Evolutionary conservation across 768 basidiomycete genomes (phyloP).

Genomic region (Phylloporus sp.): DNA sequence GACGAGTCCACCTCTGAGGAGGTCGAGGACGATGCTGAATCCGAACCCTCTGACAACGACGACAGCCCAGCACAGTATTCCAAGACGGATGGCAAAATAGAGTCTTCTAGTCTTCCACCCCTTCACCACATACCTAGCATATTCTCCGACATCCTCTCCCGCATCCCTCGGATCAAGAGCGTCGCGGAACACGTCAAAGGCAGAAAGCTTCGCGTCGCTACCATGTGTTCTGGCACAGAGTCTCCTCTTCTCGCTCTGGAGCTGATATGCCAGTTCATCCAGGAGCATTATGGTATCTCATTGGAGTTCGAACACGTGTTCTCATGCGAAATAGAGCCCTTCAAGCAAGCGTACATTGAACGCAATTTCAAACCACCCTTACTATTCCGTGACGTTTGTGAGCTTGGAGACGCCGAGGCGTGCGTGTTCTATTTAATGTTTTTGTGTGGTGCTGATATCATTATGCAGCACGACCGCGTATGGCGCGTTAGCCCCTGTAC

Average conservation of each 20-base stretch:
- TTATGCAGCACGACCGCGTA: conserved; percentile 83
- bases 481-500: conserved; percentile 79
- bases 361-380: conserved; percentile 91
- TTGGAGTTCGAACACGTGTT: conserved; percentile 88
- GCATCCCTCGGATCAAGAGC: conserved; percentile 59
- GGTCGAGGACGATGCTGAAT: conserved; percentile 34
- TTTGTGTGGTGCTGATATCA: not conserved
- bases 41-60: conserved; percentile 29
- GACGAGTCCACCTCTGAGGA: conserved; percentile 30
- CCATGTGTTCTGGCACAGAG: conserved; percentile 97
- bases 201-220: conserved; percentile 86
- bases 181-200: conserved; percentile 68
- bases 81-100: conserved; percentile 38
- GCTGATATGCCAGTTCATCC: conserved; percentile 72
- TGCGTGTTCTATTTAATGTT: conserved; percentile 35
- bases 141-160: conserved; percentile 70
- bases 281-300: conserved; percentile 58
- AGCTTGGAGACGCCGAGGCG: conserved; percentile 77
- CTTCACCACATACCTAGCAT: conserved; percentile 69
- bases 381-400: conserved; percentile 91
- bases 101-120: conserved; percentile 70
- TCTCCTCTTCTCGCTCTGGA: conserved; percentile 89
- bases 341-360: conserved; percentile 97
- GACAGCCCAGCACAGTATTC: conserved; percentile 32
- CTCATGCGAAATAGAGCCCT: conserved; percentile 95